Base-by-base conservation (phyloP, 2,329 filamentous ascomycete genomes). In the Sphaceloma murrayae region DNA sequence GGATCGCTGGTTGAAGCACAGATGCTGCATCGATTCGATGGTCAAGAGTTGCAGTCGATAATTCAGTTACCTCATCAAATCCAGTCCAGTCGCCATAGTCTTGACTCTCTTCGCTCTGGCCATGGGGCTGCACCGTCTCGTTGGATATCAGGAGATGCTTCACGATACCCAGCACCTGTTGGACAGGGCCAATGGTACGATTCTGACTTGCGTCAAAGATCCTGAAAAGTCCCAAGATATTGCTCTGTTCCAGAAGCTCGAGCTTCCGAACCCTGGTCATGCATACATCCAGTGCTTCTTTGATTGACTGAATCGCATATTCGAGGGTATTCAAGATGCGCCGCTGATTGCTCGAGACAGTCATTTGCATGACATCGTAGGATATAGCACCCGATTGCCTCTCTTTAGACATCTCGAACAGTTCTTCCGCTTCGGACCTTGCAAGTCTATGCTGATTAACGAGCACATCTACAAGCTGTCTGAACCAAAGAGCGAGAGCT, bases 21-120 rank as follows among this genome's bases (percentile, higher is more conserved):
- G 14, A 21, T 2, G 29, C 13, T 14, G 14, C 19, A 10, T 34
- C n/a, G 7, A 9, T 9, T 18, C 2, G 19, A n/a, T 13, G n/a
- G 4, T 14, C 19, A 10, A 46, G 44, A 4, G 31, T 51, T 11
- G 14, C 3, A 6, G 9, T 3, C 27, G 21, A 29, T 13, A 16
- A 21, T 8, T 26, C 42, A 7, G 36, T 16, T 7, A 55, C 45
- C 24, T 72, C 69, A 46, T 74, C 69, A 39, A 78, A 62, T 14
- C 67, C 74, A 16, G 68, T 63, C 62, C 70, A 75, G 48, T 77
- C 74, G 21, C 76, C 76, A 53, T 77, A 80, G 34, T 80, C 76
- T 55, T 80, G 77, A 50, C 76, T 80, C 43, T 80, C 77, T 43
- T 79, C 75, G 45, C 67, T 72, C 9, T 43, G 61, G 4, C 52